These are phyloP conservation scores for Fusarium coicis DNA, from an alignment of 2,329 filamentous ascomycete species.

Conservation along the genomic window DNA sequence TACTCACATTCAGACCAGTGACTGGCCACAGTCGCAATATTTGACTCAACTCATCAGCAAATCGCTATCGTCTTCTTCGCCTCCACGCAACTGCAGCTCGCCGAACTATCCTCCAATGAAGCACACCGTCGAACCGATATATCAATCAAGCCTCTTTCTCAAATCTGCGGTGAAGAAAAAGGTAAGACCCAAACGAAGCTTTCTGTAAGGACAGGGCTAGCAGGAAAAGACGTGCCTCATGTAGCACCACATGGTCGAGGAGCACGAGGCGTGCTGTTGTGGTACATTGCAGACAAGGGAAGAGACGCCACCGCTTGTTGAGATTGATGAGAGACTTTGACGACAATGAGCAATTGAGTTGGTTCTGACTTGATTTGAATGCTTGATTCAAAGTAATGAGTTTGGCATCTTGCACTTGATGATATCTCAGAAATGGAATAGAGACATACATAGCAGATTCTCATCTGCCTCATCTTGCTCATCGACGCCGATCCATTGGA, in stretches of 20 bases:
- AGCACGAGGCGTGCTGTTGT: constrained; percentile 27
- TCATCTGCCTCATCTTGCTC: background rate
- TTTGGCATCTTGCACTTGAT: background rate
- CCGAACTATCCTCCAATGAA: constrained; percentile 20
- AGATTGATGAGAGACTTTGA: background rate
- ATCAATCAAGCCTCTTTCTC: constrained; percentile 10
- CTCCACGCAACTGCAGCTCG: constrained; percentile 28
- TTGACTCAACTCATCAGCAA: background rate
- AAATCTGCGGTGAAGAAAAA: constrained; percentile 29
- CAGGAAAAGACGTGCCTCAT: background rate
- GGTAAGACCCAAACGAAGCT: background rate
- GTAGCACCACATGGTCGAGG: constrained; percentile 33
- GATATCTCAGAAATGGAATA: background rate
- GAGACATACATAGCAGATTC: background rate
- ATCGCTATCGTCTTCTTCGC: background rate
- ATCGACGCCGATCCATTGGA: constrained; percentile 32
- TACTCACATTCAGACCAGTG: too few relatives aligned
- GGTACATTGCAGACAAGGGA: constrained; percentile 20
- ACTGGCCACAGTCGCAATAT: background rate
- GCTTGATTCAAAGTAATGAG: background rate
- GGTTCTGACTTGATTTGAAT: too few relatives aligned
- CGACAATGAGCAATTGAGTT: background rate
- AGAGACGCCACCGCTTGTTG: constrained; percentile 30
- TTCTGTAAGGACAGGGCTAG: constrained; percentile 5
- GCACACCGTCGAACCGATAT: constrained; percentile 3